Base-by-base conservation (phyloP, 2,329 filamentous ascomycete species). In the Waltergamsia citrina region DNA sequence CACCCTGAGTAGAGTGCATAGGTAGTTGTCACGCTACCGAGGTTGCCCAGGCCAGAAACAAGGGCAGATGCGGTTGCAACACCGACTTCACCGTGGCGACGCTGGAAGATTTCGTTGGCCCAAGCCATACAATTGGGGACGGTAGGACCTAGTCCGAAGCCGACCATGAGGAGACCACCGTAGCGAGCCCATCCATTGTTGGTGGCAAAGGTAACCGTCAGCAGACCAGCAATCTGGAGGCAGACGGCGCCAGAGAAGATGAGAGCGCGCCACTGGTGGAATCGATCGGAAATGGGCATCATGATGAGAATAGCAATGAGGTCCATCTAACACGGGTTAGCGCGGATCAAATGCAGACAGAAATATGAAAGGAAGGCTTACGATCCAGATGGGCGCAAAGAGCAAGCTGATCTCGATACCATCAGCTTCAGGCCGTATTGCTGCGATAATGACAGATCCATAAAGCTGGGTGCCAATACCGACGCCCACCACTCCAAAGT, bases 101-200 rank as follows among this genome's bases (percentile, higher is more conserved):
- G 73, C 60, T 94, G 86, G 65, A 94, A 94, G 50, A 94, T 81
- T 58, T 94, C 84, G 41, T 78, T 85, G 21, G 84, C 86, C 87
- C 87, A 94, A 23, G 86, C 81, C 87, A 94, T 94, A 55, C 84
- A 90, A 49, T 90, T 90, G 9, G 87, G 87, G 1, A 94, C 86
- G 0, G 87, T 94, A 4, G 87, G 87, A 2, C 87, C 87, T 3
- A 94, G 77, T 0, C 87, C 87, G 49, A 94, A 94, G 5, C 87
- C 87, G 23, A 94, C 81, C 60, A 94, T 80, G 33, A 94, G 63
- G n/a, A 94, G 73, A 4, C 87, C 87, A 31, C 83, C 85, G 52
- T 94, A 94, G 27, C 86, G 77, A 3, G 84, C 79, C 85, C 86
- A 94, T 24, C 80, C 76, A 45, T 78, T 76, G 23, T 61, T 50